Percentiles rank a stretch among this genome's conserved stretches.
Conservation (phyloP, 768 basidiomycete species). For the Suillus ampliporus region DNA sequence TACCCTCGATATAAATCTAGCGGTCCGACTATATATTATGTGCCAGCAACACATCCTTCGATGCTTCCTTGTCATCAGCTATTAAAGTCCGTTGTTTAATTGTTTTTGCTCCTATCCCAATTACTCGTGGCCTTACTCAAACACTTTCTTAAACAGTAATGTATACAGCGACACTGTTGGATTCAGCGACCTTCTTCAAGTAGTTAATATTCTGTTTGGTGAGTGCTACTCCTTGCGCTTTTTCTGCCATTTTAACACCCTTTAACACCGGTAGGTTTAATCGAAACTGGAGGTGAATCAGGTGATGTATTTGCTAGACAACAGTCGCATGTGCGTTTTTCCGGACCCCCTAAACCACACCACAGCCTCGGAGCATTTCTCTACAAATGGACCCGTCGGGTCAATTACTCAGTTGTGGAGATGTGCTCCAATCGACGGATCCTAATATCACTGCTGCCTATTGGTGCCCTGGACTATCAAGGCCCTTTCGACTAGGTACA, state of each 20-base stretch:
- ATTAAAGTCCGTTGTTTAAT: conserved; percentile 24
- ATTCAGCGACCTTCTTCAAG: conserved; percentile 27
- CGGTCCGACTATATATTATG: conserved; percentile 26
- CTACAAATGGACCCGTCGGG: conserved; percentile 17
- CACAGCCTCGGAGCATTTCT: conserved; percentile 23
- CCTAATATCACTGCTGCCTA: conserved; percentile 27
- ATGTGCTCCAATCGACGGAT: conserved; percentile 27
- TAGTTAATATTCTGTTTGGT: conserved; percentile 25
- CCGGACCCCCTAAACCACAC: conserved; percentile 27
- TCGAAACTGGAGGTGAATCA: conserved; percentile 26
- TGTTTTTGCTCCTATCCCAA: too few species aligned
- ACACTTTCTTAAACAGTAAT: conserved; percentile 24
- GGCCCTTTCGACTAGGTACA: conserved; percentile 29
- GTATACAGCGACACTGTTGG: conserved; percentile 24
- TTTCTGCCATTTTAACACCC: conserved; percentile 4
- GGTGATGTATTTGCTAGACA: conserved; percentile 22
- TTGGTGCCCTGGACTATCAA: conserved; percentile 30
- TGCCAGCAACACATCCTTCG: conserved; percentile 24
- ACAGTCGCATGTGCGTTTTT: conserved; percentile 26
- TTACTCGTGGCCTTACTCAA: conserved; percentile 19
- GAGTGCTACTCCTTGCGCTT: background rate
- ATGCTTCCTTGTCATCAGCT: conserved; percentile 28
- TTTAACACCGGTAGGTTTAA: conserved; percentile 17
- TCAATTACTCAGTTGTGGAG: conserved; percentile 28
- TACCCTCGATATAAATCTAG: conserved; percentile 22